phyloP scores from a whole-genome alignment of 805 yeast genomes.

The Myxozyma neotropica region DNA sequence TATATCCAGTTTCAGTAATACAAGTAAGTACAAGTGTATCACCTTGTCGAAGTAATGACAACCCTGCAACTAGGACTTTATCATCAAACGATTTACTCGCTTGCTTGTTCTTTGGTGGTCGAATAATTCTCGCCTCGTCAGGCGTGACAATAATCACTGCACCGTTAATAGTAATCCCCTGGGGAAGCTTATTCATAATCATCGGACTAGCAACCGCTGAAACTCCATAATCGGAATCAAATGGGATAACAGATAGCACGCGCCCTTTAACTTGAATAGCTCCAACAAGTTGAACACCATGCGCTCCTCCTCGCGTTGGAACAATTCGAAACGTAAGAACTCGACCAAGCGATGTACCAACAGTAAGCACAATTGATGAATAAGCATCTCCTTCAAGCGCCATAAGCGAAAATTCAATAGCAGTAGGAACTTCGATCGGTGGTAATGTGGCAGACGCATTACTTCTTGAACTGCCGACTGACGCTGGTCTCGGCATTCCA shows the following conservation, averaged over 20 bases:
- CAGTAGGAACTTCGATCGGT: conserved; percentile 48
- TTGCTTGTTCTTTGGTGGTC: conserved; percentile 62
- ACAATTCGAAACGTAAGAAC: conserved; percentile 63
- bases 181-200: conserved; percentile 58
- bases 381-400: conserved; percentile 65
- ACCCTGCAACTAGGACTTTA: conserved; percentile 52
- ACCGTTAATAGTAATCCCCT: conserved; percentile 66
- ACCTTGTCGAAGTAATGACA: conserved; percentile 50
- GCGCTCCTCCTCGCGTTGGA: conserved; percentile 61
- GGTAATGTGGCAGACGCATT: background rate
- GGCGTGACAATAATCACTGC: conserved; percentile 57
- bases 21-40: conserved; percentile 53
- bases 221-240: conserved; percentile 61
- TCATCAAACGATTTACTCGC: conserved; percentile 63
- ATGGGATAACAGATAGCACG: conserved; percentile 59
- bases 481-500: background rate
- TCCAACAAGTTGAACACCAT: conserved; percentile 56
- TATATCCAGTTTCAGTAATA: conserved; percentile 51
- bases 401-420: conserved; percentile 73
- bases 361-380: conserved; percentile 70
- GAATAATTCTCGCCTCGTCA: conserved; percentile 63
- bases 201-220: conserved; percentile 66
- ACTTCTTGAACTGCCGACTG: background rate
- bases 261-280: conserved; percentile 54
- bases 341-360: conserved; percentile 80